A percentile compares a stretch with the other conserved stretches of the same genome.
Evolutionary conservation across 192 early-diverging fungal genomes (phyloP).

Genomic region (Rhizophagus clarus): DNA sequence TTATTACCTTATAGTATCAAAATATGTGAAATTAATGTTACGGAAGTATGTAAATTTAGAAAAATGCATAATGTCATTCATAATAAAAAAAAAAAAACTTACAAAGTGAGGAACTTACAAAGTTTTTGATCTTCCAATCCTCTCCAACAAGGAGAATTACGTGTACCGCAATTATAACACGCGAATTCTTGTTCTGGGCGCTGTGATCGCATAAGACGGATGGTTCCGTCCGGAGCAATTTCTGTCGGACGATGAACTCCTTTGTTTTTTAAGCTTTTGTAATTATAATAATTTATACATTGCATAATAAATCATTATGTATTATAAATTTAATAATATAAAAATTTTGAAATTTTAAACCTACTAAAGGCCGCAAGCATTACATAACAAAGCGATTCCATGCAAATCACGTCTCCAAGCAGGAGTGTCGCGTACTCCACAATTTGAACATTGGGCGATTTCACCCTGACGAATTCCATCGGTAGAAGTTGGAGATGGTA

Average conservation of each 20-base stretch:
- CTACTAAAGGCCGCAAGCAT: slow-evolving; percentile 29
- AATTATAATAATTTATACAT: neutral
- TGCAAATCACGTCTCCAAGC: slow-evolving; percentile 31
- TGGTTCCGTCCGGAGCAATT: slow-evolving; percentile 22
- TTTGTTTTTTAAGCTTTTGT: slow-evolving; percentile 27
- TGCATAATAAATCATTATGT: neutral
- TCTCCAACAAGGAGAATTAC: slow-evolving; percentile 27
- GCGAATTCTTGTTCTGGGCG: neutral
- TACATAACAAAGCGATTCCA: slow-evolving; percentile 24
- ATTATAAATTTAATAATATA: neutral
- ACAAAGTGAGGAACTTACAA: slow-evolving; percentile 8
- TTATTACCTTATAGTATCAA: slow-evolving; percentile 22
- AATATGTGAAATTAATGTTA: neutral
- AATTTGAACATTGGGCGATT: slow-evolving; percentile 23
- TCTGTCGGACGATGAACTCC: slow-evolving; percentile 32
- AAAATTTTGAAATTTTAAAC: neutral
- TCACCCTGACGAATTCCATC: slow-evolving; percentile 13
- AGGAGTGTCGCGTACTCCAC: slow-evolving; percentile 24
- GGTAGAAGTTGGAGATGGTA: neutral
- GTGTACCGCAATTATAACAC: slow-evolving; percentile 20
- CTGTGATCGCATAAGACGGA: slow-evolving; percentile 16
- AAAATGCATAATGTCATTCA: neutral
- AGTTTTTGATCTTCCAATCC: slow-evolving; percentile 19
- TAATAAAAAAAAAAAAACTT: neutral
- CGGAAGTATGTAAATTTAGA: neutral